Evolutionary conservation across 2,329 filamentous ascomycete genomes (phyloP).

Genomic region (Hymenoscyphus repandus): DNA sequence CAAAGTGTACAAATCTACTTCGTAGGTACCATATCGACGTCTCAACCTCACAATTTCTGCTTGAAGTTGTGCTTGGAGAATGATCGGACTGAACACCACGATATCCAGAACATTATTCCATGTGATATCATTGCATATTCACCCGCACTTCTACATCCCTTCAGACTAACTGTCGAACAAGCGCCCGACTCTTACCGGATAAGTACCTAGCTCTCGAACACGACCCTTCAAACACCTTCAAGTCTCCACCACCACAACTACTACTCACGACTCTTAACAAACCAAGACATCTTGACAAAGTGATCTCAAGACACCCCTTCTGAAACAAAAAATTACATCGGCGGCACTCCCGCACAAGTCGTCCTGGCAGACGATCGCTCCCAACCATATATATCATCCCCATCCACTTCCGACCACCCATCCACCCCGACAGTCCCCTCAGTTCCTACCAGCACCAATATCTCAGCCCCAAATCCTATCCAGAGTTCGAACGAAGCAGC

Average conservation of each 20-base stretch:
- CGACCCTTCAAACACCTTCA: conserved; percentile 2
- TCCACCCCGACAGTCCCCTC: conserved; percentile 49
- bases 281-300: conserved; percentile 8
- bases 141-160: no score
- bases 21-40: no score
- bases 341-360: conserved; percentile 49
- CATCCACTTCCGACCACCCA: conserved; percentile 64
- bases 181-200: not conserved
- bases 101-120: no score
- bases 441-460: conserved; percentile 42
- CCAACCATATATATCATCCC: conserved; percentile 47
- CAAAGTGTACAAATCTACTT: no score
- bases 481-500: conserved; percentile 18
- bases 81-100: no score
- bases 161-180: not conserved
- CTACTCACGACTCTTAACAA: not conserved
- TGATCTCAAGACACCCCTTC: conserved; percentile 10
- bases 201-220: no score
- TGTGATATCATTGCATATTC: no score
- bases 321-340: conserved; percentile 16
- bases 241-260: not conserved
- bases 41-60: no score
- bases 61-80: no score
- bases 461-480: conserved; percentile 37
- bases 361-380: conserved; percentile 69